Conservation (phyloP, 345 rosid genomes). For the Gossypium rotundifolium region DNA sequence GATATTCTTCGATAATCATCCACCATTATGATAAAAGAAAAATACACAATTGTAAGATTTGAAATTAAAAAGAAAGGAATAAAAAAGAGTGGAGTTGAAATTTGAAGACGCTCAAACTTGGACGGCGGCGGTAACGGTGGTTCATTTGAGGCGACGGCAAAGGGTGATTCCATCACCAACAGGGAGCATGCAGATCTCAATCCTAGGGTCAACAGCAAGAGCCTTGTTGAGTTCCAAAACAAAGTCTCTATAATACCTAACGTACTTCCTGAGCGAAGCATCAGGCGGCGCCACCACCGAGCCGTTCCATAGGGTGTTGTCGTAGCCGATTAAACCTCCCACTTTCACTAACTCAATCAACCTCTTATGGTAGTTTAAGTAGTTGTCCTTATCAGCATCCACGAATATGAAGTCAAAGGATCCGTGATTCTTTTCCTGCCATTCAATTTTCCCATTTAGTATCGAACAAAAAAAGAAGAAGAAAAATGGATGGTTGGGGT, state of each 20-base stretch:
- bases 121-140: not conserved
- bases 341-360: conserved; percentile 75
- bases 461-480: not conserved
- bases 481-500: not conserved
- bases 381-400: conserved; percentile 98
- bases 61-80: not conserved
- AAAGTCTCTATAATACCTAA: conserved; percentile 80
- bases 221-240: conserved; percentile 94
- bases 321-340: conserved; percentile 91
- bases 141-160: conserved; percentile 78
- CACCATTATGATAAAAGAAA: not conserved
- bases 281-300: conserved; percentile 86
- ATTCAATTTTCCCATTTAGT: not conserved
- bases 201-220: conserved; percentile 91
- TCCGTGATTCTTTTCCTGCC: conserved; percentile 72
- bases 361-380: conserved; percentile 82
- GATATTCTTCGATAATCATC: conserved; percentile 5
- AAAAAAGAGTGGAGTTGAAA: not conserved
- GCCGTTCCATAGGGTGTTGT: conserved; percentile 97
- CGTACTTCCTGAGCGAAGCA: conserved; percentile 81
- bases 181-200: conserved; percentile 93
- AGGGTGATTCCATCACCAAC: conserved; percentile 96
- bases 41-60: not conserved
- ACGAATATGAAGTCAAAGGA: conserved; percentile 83
- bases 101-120: not conserved